Conservation (phyloP, 192 early-diverging fungal genomes). For the Obelidium mucronatum region DNA sequence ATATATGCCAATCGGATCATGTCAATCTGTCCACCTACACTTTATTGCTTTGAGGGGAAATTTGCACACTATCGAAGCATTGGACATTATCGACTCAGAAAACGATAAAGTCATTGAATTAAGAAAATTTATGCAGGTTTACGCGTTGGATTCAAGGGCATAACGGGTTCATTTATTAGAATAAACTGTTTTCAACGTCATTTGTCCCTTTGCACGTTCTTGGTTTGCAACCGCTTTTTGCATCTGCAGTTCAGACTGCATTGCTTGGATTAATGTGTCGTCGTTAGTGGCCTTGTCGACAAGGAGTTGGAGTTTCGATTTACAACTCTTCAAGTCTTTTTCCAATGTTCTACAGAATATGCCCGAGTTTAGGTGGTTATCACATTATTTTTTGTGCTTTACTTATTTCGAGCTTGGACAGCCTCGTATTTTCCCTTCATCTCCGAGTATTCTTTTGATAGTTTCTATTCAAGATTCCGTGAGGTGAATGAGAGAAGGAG, state of each 20-base stretch:
- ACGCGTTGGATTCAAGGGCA: not conserved
- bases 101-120: conserved; percentile 25
- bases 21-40: conserved; percentile 52
- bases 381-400: not conserved
- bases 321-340: conserved; percentile 26
- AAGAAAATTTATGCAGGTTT: conserved; percentile 33
- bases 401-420: conserved; percentile 25
- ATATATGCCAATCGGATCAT: conserved; percentile 33
- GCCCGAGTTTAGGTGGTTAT: not conserved
- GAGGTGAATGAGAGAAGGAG: not conserved
- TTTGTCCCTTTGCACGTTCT: not conserved
- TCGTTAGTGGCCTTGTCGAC: conserved; percentile 28
- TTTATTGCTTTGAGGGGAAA: conserved; percentile 53
- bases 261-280: conserved; percentile 27
- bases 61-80: conserved; percentile 40
- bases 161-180: not conserved
- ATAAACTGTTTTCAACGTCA: not conserved
- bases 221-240: not conserved
- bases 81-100: conserved; percentile 41
- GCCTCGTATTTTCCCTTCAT: conserved; percentile 28
- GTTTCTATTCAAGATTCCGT: conserved; percentile 9
- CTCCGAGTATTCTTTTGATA: conserved; percentile 2
- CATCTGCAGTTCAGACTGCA: conserved; percentile 17
- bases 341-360: conserved; percentile 19
- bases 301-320: conserved; percentile 24